Conservation (phyloP, 129 eudicot species). For the Centella asiatica region DNA sequence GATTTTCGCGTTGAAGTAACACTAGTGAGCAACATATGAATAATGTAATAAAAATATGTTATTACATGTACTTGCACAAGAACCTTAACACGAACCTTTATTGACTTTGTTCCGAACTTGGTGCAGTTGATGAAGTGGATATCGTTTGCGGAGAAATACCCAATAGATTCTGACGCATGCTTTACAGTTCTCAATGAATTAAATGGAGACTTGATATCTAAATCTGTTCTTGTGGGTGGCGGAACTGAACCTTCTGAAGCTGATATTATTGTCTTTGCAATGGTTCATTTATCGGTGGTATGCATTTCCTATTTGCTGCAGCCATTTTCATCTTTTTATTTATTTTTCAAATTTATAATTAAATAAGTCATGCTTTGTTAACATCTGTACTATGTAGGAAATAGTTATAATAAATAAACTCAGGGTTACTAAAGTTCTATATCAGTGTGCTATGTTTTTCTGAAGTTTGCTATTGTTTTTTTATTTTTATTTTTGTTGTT, state of each 20-base stretch:
- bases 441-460: too few species aligned
- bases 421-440: too few species aligned
- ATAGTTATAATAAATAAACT: too few species aligned
- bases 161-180: slow-evolving; percentile 38
- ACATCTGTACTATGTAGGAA: too few species aligned
- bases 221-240: slow-evolving; percentile 62
- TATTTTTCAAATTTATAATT: too few species aligned
- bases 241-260: slow-evolving; percentile 52
- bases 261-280: slow-evolving; percentile 58
- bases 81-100: slow-evolving; percentile 8
- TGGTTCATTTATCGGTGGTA: slow-evolving; percentile 73
- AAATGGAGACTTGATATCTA: slow-evolving; percentile 45
- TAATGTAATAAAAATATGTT: background rate
- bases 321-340: background rate
- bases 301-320: slow-evolving; percentile 9
- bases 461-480: too few species aligned
- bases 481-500: too few species aligned
- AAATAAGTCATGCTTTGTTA: too few species aligned
- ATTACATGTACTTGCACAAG: slow-evolving; percentile 1
- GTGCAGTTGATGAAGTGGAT: slow-evolving; percentile 68
- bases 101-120: slow-evolving; percentile 2
- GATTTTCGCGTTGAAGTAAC: background rate
- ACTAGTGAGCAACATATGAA: background rate
- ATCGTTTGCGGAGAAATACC: slow-evolving; percentile 48
- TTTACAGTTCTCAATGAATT: slow-evolving; percentile 38